Base-by-base conservation (phyloP, 345 rosid species). In the Rubroshorea leprosula region DNA sequence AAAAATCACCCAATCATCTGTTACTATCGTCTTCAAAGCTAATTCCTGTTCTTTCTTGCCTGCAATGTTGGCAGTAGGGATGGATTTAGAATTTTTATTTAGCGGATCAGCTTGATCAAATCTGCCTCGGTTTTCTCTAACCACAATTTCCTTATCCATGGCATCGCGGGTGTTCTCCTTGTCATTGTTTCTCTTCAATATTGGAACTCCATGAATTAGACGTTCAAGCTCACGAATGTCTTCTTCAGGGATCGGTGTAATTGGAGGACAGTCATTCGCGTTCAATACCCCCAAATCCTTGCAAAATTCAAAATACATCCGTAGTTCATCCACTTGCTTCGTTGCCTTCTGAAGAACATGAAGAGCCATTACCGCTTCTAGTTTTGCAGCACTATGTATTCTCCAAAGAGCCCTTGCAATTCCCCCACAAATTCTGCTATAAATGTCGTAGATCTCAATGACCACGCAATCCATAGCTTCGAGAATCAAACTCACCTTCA, bases 391-490 rank as follows among this genome's bases (percentile, higher is more conserved):
- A 0, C 76, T 60, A 49, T 75, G 52, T 0, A 81, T 71, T 7
- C 66, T 68, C 31, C 75, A 47, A 0, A 86, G 61, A 58, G 84
- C 75, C 39, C 71, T 64, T 0, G 84, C 82, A 3, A 84, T 66
- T 22, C 71, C 80, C 10, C 60, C 76, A 66, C 86, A 86, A 11
- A 89, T 84, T 63, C 74, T 72, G 69, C 82, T 74, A 54, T 86
- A 80, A 25, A 83, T 57, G 53, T 86, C 83, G 44, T 76, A 60
- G 12, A 84, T 74, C 73, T 92, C 96, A 10, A 68, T 73, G 54
- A 82, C 31, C 6, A 89, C 64, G 43, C 84, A 84, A 49, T 84
- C 89, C 95, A 92, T 81, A 18, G 93, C 96, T 59, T 86, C 95
- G 0, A 73, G 68, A 45, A 89, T 73, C 26, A 92, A 58, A 18